Evolutionary conservation across 2,329 filamentous ascomycete genomes (phyloP), one percentile per base, ranked within the genome.

Genomic region (Aspergillus brunneoviolaceus): DNA sequence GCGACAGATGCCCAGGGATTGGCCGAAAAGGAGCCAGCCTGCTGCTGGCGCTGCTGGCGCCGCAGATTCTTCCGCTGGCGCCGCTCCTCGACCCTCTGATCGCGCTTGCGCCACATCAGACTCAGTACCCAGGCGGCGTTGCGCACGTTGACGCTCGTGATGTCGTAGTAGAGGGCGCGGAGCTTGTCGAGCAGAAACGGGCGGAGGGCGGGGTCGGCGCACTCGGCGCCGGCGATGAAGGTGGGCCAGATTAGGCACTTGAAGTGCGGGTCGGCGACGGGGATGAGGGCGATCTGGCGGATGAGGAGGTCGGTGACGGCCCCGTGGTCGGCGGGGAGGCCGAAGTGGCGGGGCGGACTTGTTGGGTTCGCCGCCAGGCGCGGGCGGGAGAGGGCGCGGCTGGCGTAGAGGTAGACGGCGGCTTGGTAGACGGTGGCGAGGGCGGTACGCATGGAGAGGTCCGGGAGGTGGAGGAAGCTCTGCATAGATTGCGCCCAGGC

Each of bases 371-470:
- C 27, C 27, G 12, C 2, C 12, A 35, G 53, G 9, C 70, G 67
- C 3, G 69, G 60, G 4, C 69, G 72, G 31, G 74, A 75, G 55
- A 77, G 72, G 2, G 77, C 74, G 9, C 75, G 70, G 51, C 72
- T 74, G 12, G 75, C 72, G 59, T 78, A 78, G 31, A 78, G 72
- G 59, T 77, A 76, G 51, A 78, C 74, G 48, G 74, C 70, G 25
- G 72, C 69, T 63, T 77, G 73, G 65, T 76, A 77, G 56, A 73
- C 66, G 51, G 68, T 70, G 29, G 76, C 83, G 1, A 84, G 79
- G 55, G 76, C 75, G 54, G 85, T 79, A 55, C 79, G 80, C 63
- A 76, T 72, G 51, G 79, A 75, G 12, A 84, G 71, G 16, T 80
- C 76, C 1, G 76, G 68, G 27, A 84, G 80, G 70, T 81, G 84